Evolutionary conservation across 192 early-diverging fungal genomes (phyloP).

Genomic region (Phycomyces blakesleeanus): DNA sequence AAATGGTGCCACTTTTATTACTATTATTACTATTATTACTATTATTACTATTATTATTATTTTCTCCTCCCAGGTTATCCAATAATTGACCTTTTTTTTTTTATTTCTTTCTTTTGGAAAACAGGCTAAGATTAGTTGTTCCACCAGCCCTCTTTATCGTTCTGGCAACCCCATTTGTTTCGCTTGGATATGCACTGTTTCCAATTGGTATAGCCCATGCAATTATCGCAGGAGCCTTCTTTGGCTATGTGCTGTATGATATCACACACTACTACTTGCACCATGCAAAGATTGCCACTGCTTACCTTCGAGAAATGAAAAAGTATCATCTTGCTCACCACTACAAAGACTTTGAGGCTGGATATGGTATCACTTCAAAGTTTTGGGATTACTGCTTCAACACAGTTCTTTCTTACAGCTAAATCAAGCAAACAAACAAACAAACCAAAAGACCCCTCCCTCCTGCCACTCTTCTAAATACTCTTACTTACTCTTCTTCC

Average conservation of each 20-base stretch:
- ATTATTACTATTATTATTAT: too few species aligned
- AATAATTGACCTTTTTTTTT: not conserved
- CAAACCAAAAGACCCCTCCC: too few species aligned
- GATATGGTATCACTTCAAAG: slow-evolving; percentile 86
- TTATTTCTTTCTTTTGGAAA: not conserved
- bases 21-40: too few species aligned
- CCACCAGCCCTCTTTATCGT: slow-evolving; percentile 77
- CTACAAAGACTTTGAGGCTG: slow-evolving; percentile 81
- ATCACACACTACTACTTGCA: slow-evolving; percentile 91
- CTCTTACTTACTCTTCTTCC: too few species aligned
- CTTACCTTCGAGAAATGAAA: slow-evolving; percentile 81
- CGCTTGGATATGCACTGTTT: slow-evolving; percentile 49
- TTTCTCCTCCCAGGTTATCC: too few species aligned
- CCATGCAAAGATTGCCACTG: slow-evolving; percentile 70
- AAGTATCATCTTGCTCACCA: slow-evolving; percentile 92
- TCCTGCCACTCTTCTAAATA: too few species aligned
- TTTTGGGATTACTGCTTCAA: slow-evolving; percentile 83
- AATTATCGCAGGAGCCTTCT: slow-evolving; percentile 63
- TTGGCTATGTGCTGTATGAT: slow-evolving; percentile 87
- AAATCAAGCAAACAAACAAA: too few species aligned
- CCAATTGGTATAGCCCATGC: slow-evolving; percentile 58
- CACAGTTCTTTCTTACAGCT: slow-evolving; percentile 44
- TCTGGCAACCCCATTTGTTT: slow-evolving; percentile 58
- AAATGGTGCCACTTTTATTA: not conserved
- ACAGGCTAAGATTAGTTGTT: slow-evolving; percentile 87